These are phyloP conservation scores for Scedosporium apiospermum DNA, from an alignment of 2,329 filamentous ascomycete species.

Conservation along the genomic window DNA sequence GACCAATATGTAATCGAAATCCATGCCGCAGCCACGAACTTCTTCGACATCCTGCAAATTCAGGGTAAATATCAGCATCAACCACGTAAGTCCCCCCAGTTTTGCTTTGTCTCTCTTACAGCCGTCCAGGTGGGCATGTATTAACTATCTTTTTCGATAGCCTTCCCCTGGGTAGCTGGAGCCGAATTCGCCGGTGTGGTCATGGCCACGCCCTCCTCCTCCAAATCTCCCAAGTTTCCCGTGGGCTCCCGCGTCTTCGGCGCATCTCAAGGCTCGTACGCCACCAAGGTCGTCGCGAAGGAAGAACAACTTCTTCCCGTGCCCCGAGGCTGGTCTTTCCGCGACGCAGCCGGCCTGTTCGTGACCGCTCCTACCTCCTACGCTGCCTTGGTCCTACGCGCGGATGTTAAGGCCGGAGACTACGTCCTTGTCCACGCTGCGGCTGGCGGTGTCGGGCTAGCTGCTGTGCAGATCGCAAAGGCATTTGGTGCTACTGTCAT, in stretches of 20 bases:
- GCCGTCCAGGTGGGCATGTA: too few relatives aligned
- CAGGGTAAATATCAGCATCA: constrained; percentile 94
- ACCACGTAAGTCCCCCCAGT: constrained; percentile 33
- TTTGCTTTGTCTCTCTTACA: too few relatives aligned
- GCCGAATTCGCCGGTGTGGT: constrained; percentile 79
- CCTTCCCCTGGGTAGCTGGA: constrained; percentile 80
- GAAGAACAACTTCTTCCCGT: constrained; percentile 64
- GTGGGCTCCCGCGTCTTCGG: constrained; percentile 81
- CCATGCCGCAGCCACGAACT: constrained; percentile 83
- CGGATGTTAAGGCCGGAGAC: constrained; percentile 69
- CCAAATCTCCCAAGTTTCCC: constrained; percentile 52
- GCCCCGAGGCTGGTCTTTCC: constrained; percentile 72
- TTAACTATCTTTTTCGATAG: constrained; percentile 18
- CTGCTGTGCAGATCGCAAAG: constrained; percentile 88
- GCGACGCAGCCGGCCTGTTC: constrained; percentile 80
- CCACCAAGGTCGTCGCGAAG: constrained; percentile 58
- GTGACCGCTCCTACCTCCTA: constrained; percentile 90
- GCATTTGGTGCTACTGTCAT: constrained; percentile 87
- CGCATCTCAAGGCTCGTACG: constrained; percentile 76
- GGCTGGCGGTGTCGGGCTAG: constrained; percentile 82
- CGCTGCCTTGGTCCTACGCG: constrained; percentile 69
- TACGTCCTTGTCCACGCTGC: constrained; percentile 86
- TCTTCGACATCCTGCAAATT: constrained; percentile 94
- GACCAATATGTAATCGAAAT: constrained; percentile 82
- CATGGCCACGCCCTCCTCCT: constrained; percentile 50